phyloP scores from a whole-genome alignment of 2,329 filamentous ascomycete species.

The Cladosporium colombiae region DNA sequence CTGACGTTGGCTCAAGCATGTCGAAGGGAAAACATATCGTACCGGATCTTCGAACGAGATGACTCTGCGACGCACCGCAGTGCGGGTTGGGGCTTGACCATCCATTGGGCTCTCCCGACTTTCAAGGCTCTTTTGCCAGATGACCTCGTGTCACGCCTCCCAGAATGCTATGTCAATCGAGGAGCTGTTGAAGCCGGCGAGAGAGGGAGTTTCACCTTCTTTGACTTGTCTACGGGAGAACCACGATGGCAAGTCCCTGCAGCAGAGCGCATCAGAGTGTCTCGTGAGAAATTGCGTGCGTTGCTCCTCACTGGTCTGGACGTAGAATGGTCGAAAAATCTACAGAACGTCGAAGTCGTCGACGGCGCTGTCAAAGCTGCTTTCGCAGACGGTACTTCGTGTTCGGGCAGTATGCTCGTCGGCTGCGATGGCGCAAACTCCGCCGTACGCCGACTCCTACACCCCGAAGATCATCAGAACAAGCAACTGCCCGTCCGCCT shows the following conservation, averaged over 20 bases:
- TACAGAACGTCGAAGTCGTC: not conserved
- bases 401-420: conserved; percentile 82
- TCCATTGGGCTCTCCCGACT: conserved; percentile 62
- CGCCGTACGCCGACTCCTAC: conserved; percentile 8
- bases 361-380: conserved; percentile 1
- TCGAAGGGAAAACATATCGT: conserved; percentile 24
- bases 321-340: conserved; percentile 24
- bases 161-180: conserved; percentile 57
- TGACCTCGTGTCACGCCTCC: conserved; percentile 48
- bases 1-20: conserved; percentile 27
- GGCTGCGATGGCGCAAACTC: conserved; percentile 53
- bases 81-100: conserved; percentile 59
- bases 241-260: conserved; percentile 31
- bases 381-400: conserved; percentile 41
- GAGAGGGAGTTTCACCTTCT: conserved; percentile 55
- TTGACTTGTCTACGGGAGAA: conserved; percentile 53
- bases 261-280: conserved; percentile 16
- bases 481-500: conserved; percentile 49
- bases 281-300: conserved; percentile 22
- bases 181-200: conserved; percentile 51
- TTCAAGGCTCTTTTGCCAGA: conserved; percentile 55
- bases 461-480: conserved; percentile 14
- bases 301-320: conserved; percentile 21
- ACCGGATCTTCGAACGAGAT: conserved; percentile 27
- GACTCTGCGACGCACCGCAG: conserved; percentile 19